A percentile compares a stretch with the other conserved stretches of the same genome.
Evolutionary conservation across 495 filamentous ascomycete species (phyloP).

Genomic region (Penicillium chermesinum): DNA sequence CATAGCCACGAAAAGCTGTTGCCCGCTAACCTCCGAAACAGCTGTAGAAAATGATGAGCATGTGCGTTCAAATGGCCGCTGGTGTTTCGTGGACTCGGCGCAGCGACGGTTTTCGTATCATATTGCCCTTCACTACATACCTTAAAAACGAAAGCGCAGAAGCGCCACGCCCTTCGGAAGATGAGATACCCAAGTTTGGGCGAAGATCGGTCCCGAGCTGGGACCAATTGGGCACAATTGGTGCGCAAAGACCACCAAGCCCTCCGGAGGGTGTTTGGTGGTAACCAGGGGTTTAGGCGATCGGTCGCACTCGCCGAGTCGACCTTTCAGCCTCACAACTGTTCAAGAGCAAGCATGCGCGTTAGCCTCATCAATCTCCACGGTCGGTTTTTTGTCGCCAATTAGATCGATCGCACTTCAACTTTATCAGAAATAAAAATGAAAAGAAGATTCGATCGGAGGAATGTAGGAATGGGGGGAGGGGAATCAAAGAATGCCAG

Average conservation of each 20-base stretch:
- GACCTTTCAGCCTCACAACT: slow-evolving; percentile 20
- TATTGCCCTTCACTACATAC: neutral
- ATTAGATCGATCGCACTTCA: slow-evolving; percentile 18
- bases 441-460: slow-evolving; percentile 57
- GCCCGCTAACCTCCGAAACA: slow-evolving; percentile 24
- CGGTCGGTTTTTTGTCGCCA: slow-evolving; percentile 12
- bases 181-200: neutral
- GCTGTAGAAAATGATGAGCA: slow-evolving; percentile 29
- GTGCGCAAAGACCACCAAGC: slow-evolving; percentile 18
- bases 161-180: neutral
- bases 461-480: slow-evolving; percentile 29
- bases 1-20: slow-evolving; percentile 42
- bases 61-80: too few species aligned
- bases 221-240: slow-evolving; percentile 10
- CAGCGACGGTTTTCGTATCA: too few species aligned
- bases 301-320: slow-evolving; percentile 28
- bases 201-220: neutral
- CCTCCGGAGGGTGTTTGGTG: slow-evolving; percentile 20
- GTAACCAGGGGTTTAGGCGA: slow-evolving; percentile 16
- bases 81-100: too few species aligned
- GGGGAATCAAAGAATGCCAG: slow-evolving; percentile 14
- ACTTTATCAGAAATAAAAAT: slow-evolving; percentile 11
- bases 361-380: slow-evolving; percentile 13
- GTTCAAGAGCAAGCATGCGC: slow-evolving; percentile 2
- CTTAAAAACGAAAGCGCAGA: neutral